A percentile compares a stretch with the other conserved stretches of the same genome.
phyloP scores from a whole-genome alignment of 441 rosid species.

The Syzygium syzygioides region DNA sequence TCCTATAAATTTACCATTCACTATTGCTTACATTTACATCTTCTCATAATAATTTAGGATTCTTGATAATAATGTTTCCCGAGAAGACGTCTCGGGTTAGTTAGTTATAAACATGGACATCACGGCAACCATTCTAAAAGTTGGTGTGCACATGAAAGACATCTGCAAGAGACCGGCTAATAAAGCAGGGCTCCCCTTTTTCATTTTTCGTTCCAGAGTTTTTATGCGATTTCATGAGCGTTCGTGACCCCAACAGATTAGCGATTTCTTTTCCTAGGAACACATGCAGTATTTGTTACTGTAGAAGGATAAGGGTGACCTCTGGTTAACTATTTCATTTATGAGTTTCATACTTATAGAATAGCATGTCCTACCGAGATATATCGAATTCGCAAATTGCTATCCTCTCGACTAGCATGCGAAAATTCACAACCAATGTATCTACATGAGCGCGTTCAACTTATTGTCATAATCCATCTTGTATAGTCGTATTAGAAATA shows the following conservation, averaged over 20 bases:
- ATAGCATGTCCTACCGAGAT: not conserved
- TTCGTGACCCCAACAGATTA: not conserved
- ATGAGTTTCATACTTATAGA: not conserved
- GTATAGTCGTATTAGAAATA: not conserved
- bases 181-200: not conserved
- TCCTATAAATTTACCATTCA: not conserved
- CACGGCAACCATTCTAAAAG: not conserved
- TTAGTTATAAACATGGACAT: not conserved
- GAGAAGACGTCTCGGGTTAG: too few species aligned
- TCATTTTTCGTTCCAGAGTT: not conserved
- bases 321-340: not conserved
- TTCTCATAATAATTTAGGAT: not conserved
- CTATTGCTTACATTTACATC: not conserved
- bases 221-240: not conserved
- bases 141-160: not conserved
- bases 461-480: not conserved
- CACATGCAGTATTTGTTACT: not conserved
- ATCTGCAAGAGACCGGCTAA: not conserved
- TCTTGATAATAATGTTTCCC: not conserved
- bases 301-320: not conserved
- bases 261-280: not conserved
- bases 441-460: accelerated
- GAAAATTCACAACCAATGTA: not conserved
- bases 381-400: not conserved
- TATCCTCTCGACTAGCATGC: not conserved